Percentiles rank a stretch among this genome's conserved stretches.
phyloP scores from a whole-genome alignment of 306 rosid genomes.

The Trifolium fragiferum region DNA sequence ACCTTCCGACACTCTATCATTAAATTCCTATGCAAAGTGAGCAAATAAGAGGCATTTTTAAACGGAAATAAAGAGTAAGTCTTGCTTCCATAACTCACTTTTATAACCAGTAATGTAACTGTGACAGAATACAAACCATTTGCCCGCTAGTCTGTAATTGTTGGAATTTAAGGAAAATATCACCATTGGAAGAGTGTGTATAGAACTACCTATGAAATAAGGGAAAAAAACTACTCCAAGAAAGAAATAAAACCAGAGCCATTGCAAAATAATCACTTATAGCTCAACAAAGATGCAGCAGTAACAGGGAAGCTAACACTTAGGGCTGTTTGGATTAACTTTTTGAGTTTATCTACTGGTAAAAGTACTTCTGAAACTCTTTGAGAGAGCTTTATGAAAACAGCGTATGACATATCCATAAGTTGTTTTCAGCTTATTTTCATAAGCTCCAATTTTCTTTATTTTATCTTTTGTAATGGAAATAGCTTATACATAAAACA shows the following conservation, averaged over 20 bases:
- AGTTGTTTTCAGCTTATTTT: not conserved
- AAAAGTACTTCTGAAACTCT: too few species aligned
- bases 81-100: constrained; percentile 1
- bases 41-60: constrained; percentile 27
- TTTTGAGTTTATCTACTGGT: not conserved
- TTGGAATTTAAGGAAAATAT: not conserved
- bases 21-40: constrained; percentile 67
- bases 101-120: constrained; percentile 1
- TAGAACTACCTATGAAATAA: not conserved
- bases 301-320: not conserved
- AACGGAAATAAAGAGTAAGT: constrained; percentile 2
- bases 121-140: constrained; percentile 9
- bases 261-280: not conserved
- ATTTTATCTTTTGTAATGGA: not conserved
- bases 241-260: not conserved
- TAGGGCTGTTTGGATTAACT: not conserved
- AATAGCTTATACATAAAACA: not conserved
- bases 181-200: not conserved
- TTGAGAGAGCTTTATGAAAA: not conserved
- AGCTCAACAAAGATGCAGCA: not conserved
- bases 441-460: not conserved
- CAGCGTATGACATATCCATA: not conserved
- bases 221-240: not conserved
- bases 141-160: constrained; percentile 7
- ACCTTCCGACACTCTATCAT: constrained; percentile 76